Base-by-base conservation (phyloP, 805 yeast species). In the Debaryomyces prosopidis region DNA sequence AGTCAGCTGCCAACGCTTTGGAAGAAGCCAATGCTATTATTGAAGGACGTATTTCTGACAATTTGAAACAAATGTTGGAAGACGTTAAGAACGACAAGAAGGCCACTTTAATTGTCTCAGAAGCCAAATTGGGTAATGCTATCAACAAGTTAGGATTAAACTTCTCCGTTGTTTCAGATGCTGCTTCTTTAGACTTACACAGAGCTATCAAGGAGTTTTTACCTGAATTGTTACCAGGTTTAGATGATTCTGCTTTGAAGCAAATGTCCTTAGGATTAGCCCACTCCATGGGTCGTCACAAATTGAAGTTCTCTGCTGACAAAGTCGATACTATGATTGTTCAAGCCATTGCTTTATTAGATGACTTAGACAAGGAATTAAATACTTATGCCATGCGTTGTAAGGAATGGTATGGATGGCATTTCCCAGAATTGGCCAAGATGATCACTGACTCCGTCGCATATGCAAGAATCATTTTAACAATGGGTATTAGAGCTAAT, bases 361-460 rank as follows among this genome's bases (percentile, higher is more conserved):
- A 94, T 62, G 97, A 94, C 64, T 80, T 94, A 60, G 99, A 94
- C 76, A 94, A 94, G 75, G 99, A 94, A 71, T 81, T 94, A 60
- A 94, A 94, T 76, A 94, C 97, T 43, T 94, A 92, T 62, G 96
- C 98, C 56, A 94, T 94, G 99, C 85, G 99, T 77, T 83, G 92
- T 74, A 94, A 92, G 76, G 99, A 94, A 76, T 94, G 99, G 99
- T 94, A 94, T 75, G 99, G 99, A 55, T 94, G 99, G 99, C 99
- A 94, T 73, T 94, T 94, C 85, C 99, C 99, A 33, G 99, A 94
- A 73, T 82, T 94, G 82, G 97, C 97, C 61, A 94, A 94, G 80
- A 89, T 92, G 68, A 87, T 94, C 59, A 84, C 86, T 56, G 99
- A 92, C 73, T 91, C 96, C 55, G 92, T 89, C 59, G 97, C 97